Conservation (phyloP, 768 basidiomycete species). For the Mycena latifolia region DNA sequence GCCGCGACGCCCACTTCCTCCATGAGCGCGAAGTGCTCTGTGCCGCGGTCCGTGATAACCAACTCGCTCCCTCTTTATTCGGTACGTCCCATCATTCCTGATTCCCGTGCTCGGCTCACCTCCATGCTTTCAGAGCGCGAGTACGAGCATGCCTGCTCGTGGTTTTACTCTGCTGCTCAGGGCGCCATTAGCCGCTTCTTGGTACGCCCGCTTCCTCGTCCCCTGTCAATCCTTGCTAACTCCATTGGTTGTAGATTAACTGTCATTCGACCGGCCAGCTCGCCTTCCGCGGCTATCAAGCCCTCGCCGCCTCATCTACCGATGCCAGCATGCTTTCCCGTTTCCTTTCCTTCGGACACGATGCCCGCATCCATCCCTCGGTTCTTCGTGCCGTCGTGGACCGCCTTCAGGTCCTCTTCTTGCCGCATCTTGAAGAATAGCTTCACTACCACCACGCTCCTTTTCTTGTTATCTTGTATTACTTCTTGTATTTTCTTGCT, state of each 20-base stretch:
- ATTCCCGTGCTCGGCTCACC: background rate
- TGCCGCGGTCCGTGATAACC: background rate
- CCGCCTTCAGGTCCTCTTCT: too few relatives aligned
- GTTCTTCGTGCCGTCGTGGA: too few relatives aligned
- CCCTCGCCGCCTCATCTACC: conserved; percentile 1
- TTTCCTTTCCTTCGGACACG: background rate
- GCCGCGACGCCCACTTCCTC: too few relatives aligned
- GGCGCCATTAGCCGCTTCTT: background rate
- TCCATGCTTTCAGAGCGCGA: background rate
- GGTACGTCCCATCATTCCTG: background rate
- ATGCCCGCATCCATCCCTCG: background rate
- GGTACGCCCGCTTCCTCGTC: background rate
- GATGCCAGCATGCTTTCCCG: background rate
- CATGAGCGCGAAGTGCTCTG: background rate
- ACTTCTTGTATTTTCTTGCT: background rate
- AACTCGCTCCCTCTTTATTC: background rate
- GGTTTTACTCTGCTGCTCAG: background rate
- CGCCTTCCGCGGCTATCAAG: background rate
- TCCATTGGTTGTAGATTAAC: background rate
- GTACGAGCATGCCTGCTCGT: background rate
- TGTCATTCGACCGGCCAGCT: background rate
- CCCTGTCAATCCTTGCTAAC: too few relatives aligned
- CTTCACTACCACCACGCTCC: too few relatives aligned
- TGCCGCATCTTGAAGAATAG: background rate
- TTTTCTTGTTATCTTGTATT: background rate